Evolutionary conservation across 345 rosid species (phyloP).

Genomic region (Mallotus nudiflorus): DNA sequence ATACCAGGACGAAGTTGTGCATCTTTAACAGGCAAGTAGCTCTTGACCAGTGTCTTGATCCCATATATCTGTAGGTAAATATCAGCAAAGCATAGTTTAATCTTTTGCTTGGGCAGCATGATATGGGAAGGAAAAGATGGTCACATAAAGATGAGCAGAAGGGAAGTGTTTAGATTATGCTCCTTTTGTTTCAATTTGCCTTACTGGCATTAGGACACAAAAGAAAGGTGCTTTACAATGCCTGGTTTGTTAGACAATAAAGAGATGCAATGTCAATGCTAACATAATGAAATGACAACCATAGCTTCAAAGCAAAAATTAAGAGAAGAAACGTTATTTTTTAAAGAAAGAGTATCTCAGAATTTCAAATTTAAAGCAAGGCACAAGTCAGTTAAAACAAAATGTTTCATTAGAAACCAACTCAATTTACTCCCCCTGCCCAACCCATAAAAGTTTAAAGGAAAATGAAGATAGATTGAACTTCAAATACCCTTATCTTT

Average conservation of each 20-base stretch:
- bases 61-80: slow-evolving; percentile 67
- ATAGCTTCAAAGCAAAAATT: background rate
- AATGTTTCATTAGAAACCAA: background rate
- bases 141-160: background rate
- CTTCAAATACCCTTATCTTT: too few species aligned
- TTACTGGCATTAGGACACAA: background rate
- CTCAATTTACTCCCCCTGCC: background rate
- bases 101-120: background rate
- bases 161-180: background rate
- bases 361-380: background rate
- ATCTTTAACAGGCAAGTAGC: slow-evolving; percentile 92
- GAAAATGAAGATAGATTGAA: background rate
- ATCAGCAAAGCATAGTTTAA: slow-evolving; percentile 3
- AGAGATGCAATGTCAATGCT: background rate
- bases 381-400: background rate
- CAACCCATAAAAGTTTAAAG: background rate
- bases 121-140: background rate
- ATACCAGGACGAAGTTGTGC: slow-evolving; percentile 88
- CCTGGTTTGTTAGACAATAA: background rate
- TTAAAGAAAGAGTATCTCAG: background rate
- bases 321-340: background rate
- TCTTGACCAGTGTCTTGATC: slow-evolving; percentile 85
- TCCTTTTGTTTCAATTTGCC: background rate
- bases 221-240: background rate
- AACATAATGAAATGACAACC: background rate